Percentiles rank a stretch among this genome's conserved stretches.
phyloP scores from a whole-genome alignment of 1,139 yeast species.

The Wickerhamomyces sp. region DNA sequence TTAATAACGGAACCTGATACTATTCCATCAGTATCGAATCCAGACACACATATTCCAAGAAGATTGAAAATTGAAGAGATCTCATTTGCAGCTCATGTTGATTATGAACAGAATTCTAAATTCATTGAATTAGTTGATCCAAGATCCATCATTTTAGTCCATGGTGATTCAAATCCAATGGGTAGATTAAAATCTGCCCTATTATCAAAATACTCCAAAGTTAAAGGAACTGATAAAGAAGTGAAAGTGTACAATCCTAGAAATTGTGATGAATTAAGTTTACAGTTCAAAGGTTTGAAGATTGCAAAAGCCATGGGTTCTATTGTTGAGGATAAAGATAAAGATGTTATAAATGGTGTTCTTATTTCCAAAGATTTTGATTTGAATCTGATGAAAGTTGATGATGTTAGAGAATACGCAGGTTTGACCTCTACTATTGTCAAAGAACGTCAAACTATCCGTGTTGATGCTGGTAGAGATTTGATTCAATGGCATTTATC shows the following conservation, averaged over 20 bases:
- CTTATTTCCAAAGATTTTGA: slow-evolving; percentile 90
- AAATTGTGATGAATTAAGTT: slow-evolving; percentile 75
- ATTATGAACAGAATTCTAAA: slow-evolving; percentile 86
- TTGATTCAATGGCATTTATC: slow-evolving; percentile 83
- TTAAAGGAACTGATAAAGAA: slow-evolving; percentile 84
- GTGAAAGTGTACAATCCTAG: slow-evolving; percentile 92
- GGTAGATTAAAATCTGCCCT: slow-evolving; percentile 93
- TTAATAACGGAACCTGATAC: slow-evolving; percentile 83
- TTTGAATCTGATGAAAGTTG: slow-evolving; percentile 71
- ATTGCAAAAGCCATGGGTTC: slow-evolving; percentile 83
- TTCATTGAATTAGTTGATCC: slow-evolving; percentile 89
- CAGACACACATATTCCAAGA: slow-evolving; percentile 82
- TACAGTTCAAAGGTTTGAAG: slow-evolving; percentile 79
- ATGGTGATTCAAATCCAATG: slow-evolving; percentile 98
- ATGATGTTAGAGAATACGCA: slow-evolving; percentile 85
- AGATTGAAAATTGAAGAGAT: slow-evolving; percentile 88
- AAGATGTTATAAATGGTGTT: slow-evolving; percentile 68
- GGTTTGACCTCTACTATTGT: slow-evolving; percentile 83
- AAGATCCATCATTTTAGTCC: slow-evolving; percentile 78
- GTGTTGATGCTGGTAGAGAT: slow-evolving; percentile 76
- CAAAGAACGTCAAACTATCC: slow-evolving; percentile 72
- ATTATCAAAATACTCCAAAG: slow-evolving; percentile 74
- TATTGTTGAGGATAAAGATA: slow-evolving; percentile 49
- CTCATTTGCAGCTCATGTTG: slow-evolving; percentile 98
- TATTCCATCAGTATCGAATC: slow-evolving; percentile 73